Conservation (phyloP, 768 basidiomycete genomes). For the Mycena rosella region DNA sequence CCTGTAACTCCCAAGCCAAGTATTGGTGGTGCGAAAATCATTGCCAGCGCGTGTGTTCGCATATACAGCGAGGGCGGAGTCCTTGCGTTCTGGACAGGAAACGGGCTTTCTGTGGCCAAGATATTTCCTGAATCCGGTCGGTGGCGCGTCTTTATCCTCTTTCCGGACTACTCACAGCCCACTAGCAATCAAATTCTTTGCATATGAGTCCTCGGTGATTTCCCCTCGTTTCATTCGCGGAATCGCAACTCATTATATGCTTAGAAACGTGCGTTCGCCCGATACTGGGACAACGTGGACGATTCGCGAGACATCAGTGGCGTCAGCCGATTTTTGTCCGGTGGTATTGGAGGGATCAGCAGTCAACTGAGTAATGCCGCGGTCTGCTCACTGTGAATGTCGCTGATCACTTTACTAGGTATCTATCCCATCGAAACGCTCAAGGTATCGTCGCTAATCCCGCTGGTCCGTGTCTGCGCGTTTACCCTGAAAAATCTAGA, state of each 20-base stretch:
- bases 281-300: conserved; percentile 91
- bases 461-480: conserved; percentile 34
- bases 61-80: conserved; percentile 94
- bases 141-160: neutral
- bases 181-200: conserved; percentile 93
- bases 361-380: conserved; percentile 85
- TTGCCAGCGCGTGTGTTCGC: conserved; percentile 78
- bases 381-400: conserved; percentile 18
- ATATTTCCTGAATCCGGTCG: conserved; percentile 90
- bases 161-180: neutral
- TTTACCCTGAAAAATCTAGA: conserved; percentile 57
- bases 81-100: conserved; percentile 97
- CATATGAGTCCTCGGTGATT: conserved; percentile 92
- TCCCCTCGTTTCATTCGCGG: conserved; percentile 25
- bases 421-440: conserved; percentile 98
- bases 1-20: conserved; percentile 57
- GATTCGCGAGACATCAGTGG: conserved; percentile 92
- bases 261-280: conserved; percentile 95
- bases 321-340: conserved; percentile 92
- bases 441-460: conserved; percentile 65
- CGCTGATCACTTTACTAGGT: conserved; percentile 59
- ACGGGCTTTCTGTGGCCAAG: conserved; percentile 92
- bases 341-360: conserved; percentile 94
- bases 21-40: conserved; percentile 70
- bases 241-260: conserved; percentile 18